Evolutionary conservation across 306 rosid species (phyloP), one percentile per base, ranked within the genome.

Genomic region (Prinsepia uniflora): DNA sequence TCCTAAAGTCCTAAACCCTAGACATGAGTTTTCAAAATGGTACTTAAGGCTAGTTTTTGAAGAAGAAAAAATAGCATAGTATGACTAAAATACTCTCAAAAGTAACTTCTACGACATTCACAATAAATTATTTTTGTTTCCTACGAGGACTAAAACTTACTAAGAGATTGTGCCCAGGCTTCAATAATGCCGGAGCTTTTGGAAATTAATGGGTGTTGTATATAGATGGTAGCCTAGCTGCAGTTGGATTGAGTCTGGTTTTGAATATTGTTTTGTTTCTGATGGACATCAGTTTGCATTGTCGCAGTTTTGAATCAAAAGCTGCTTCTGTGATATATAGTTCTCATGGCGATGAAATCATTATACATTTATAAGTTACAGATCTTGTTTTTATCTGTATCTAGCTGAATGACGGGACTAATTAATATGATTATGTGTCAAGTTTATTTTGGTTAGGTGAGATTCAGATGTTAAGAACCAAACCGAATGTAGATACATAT

Each of bases 201-300:
- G 15, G 47, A 54, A 57, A 64, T 40, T n/a, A 49, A 65, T 34
- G 63, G 71, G 39, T 11, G 45, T 58, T 24, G 53, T 65, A 14
- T 30, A 13, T 40, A 3, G 54, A 67, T 67, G 53, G 40, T 67
- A 40, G 60, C 41, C 64, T 42, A 53, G 53, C 68, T 56, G 22
- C 39, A 60, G 68, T 55, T 72, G 34, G 52, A 39, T 47, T 66
- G 39, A 74, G 56, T 67, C 0, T 8, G 41, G 56, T 54, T 60
- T 54, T 30, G 70, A 36, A 76, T 57, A 44, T 69, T 53, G 12
- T 39, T 48, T 42, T 53, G 30, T 55, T 18, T 69, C 6, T 69
- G 7, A 17, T 61, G 67, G 75, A 74, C 34, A 34, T 22, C 48
- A 60, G 44, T 61, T 60, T 63, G 52, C 75, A 62, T 54, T 73